A percentile compares a stretch with the other conserved stretches of the same genome.
phyloP scores from a whole-genome alignment of 192 early-diverging fungal species.

The Umbelopsis vinacea region DNA sequence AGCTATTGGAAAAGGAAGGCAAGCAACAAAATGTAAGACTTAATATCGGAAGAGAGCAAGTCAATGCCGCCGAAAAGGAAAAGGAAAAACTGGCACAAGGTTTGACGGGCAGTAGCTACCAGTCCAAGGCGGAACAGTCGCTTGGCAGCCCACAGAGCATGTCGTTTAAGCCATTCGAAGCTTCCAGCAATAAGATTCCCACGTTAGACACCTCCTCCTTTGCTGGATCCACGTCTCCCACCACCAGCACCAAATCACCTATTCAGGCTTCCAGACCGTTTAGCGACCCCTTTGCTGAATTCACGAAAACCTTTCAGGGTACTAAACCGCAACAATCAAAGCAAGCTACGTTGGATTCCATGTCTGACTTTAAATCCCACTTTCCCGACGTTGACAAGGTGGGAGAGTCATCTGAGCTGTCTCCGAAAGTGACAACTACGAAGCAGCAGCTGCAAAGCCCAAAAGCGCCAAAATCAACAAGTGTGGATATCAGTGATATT shows the following conservation, averaged over 20 bases:
- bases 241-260: neutral
- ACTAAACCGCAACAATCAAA: neutral
- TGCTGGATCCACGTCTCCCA: neutral
- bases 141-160: neutral
- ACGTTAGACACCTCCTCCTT: constrained; percentile 11
- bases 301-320: constrained; percentile 20
- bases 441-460: neutral
- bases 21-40: constrained; percentile 57
- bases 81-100: constrained; percentile 48
- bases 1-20: constrained; percentile 60
- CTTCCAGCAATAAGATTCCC: neutral
- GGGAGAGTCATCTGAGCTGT: neutral
- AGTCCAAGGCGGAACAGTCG: neutral
- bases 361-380: constrained; percentile 5
- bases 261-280: neutral
- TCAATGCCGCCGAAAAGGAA: constrained; percentile 57
- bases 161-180: neutral
- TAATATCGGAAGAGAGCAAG: constrained; percentile 61
- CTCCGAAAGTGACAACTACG: neutral
- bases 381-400: constrained; percentile 8
- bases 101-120: neutral
- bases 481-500: constrained; percentile 40
- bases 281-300: constrained; percentile 30
- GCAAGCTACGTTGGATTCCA: constrained; percentile 11
- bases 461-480: neutral